Conservation (phyloP, 768 basidiomycete genomes). For the Mrakia hoshinonis region DNA sequence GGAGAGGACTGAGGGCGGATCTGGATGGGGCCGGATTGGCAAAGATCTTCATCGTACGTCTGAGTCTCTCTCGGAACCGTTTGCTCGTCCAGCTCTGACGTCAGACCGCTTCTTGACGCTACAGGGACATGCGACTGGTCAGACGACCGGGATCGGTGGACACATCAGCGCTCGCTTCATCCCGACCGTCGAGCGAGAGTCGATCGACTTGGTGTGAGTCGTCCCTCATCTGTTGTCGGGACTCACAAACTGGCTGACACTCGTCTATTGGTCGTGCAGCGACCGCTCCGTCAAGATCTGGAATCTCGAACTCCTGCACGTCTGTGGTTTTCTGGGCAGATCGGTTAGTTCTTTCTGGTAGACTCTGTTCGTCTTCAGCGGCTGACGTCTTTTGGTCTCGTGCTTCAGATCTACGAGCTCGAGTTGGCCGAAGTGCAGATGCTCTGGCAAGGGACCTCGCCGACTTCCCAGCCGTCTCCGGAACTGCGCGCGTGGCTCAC, state of each 20-base stretch:
- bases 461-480: neutral
- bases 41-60: slow-evolving; percentile 66
- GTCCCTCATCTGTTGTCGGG: neutral
- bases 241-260: neutral
- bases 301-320: slow-evolving; percentile 78
- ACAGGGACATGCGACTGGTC: slow-evolving; percentile 77
- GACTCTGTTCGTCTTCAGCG: neutral
- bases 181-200: slow-evolving; percentile 91
- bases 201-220: slow-evolving; percentile 64
- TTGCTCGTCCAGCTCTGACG: too few species aligned
- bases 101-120: slow-evolving; percentile 30
- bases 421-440: slow-evolving; percentile 51
- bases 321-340: neutral
- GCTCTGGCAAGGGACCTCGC: slow-evolving; percentile 13
- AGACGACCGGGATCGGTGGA: slow-evolving; percentile 74
- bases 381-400: slow-evolving; percentile 54
- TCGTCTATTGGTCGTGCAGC: neutral
- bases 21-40: slow-evolving; percentile 70
- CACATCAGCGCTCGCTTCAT: slow-evolving; percentile 77
- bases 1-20: slow-evolving; percentile 72
- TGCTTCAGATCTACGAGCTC: slow-evolving; percentile 72
- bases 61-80: too few species aligned
- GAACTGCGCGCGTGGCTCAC: slow-evolving; percentile 44
- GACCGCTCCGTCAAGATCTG: slow-evolving; percentile 64
- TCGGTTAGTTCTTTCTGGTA: neutral